Evolutionary conservation across 192 early-diverging fungal genomes (phyloP), one percentile per base, ranked within the genome.

Genomic region (Oehlia diaphana): DNA sequence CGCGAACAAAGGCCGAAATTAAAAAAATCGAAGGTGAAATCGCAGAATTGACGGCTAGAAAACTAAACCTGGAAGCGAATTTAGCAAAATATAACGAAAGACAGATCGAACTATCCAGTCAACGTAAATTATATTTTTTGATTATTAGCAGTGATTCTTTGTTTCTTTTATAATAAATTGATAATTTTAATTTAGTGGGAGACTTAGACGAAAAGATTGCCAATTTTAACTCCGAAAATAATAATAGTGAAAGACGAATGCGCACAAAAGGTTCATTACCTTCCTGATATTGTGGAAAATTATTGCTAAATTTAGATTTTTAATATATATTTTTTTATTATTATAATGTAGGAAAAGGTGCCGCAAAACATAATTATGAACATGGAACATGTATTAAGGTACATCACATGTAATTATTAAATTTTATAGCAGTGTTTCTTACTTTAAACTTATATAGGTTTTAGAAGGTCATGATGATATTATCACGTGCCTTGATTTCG

Each of bases 391-490:
- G 84, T 42, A 81, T 87, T 19, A 81, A 81, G 81, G 81, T 81
- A 70, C 23, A 9, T 69, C 16, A 12, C 0, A 44, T 73, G 37
- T 44, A 39, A 1, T 23, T 63, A 16, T 62, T 21, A 53, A 28
- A 42, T 16, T 21, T 33, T 68, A 61, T 63, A 37, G 21, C 26
- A 19, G 5, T 16, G 14, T 78, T 33, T 33, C 23, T 2, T 69
- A 39, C 35, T 69, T 37, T 21, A 7, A 33, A 69, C 23, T n/a
- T 47, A 42, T 42, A 33, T 82, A 90, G 81, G 83, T 83, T 39
- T 82, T 89, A 14, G 58, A 82, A 37, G 93, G 92, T 28, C 93
- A 94, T 68, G 88, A 90, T 62, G 89, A 88, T 13, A 82, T 83
- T 0, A 85, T 93, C 16, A 88, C 90, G 0, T 87, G 85, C 10